Evolutionary conservation across 768 basidiomycete genomes (phyloP).

Genomic region (Amyloporia xantha): DNA sequence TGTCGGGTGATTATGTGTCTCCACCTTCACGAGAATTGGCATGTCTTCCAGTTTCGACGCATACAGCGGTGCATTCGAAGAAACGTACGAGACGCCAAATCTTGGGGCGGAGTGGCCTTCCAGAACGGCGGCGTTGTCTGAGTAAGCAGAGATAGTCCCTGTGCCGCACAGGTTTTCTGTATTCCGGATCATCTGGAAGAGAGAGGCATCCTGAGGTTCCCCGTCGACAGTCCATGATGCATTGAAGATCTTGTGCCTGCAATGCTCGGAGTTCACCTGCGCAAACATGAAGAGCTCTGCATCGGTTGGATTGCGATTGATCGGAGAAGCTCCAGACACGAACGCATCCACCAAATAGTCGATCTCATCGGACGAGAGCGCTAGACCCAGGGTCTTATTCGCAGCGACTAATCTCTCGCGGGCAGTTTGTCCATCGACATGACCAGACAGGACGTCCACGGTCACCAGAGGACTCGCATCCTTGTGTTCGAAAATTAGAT

Average conservation of each 20-base stretch:
- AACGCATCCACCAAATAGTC: slow-evolving; percentile 89
- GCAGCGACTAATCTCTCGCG: slow-evolving; percentile 62
- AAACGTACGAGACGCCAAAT: slow-evolving; percentile 48
- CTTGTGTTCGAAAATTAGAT: slow-evolving; percentile 52
- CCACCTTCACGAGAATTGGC: slow-evolving; percentile 93
- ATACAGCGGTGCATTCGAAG: slow-evolving; percentile 39
- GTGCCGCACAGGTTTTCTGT: slow-evolving; percentile 72
- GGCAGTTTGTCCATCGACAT: slow-evolving; percentile 34
- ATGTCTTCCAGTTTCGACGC: slow-evolving; percentile 56
- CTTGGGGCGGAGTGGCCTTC: slow-evolving; percentile 69
- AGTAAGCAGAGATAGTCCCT: slow-evolving; percentile 93
- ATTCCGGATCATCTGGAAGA: slow-evolving; percentile 97
- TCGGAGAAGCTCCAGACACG: slow-evolving; percentile 57
- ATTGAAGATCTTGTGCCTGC: slow-evolving; percentile 99
- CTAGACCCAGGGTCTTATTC: slow-evolving; percentile 84
- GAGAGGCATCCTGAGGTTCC: slow-evolving; percentile 51
- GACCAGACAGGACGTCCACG: slow-evolving; percentile 47
- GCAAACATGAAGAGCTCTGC: slow-evolving; percentile 99
- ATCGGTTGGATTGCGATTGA: slow-evolving; percentile 86
- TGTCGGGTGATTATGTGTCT: slow-evolving; percentile 98
- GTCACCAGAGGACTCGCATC: slow-evolving; percentile 62
- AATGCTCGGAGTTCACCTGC: slow-evolving; percentile 99
- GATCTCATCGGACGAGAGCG: slow-evolving; percentile 84
- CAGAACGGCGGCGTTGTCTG: slow-evolving; percentile 96
- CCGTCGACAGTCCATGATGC: slow-evolving; percentile 92